Evolutionary conservation across 768 basidiomycete genomes (phyloP), one percentile per base, ranked within the genome.

Genomic region (Termitomyces sp.): DNA sequence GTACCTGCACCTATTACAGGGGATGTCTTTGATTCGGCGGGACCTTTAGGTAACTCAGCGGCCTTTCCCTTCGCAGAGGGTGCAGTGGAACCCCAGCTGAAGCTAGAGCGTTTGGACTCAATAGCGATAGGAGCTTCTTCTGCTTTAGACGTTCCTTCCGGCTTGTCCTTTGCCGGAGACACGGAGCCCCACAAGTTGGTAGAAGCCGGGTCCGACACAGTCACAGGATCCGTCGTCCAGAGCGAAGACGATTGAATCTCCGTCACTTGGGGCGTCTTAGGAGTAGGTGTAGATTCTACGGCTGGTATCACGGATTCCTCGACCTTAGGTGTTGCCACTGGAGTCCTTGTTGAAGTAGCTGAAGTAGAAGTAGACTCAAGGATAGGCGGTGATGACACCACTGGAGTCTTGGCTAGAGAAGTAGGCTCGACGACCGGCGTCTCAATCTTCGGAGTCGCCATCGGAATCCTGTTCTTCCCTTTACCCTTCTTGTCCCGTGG

Each of bases 241-340:
- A 85, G 85, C 5, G 83, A 74, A 0, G 82, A 76, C 25, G 68
- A 76, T 48, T 84, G 77, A 5, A 78, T 66, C 1, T 84, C 74
- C 1, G 68, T 78, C 25, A 84, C 74, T 56, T 49, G 32, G 10
- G 59, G 56, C 10, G 49, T 60, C 48, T 71, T 74, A 12, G 77
- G 61, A 14, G 58, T 52, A 34, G 56, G 32, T 8, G 50, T 69
- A 51, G 40, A 60, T 59, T 61, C 67, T 47, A 54, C 54, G 37
- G 60, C 59, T 60, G 61, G 63, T 32, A 40, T 32, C 10, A 49
- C 20, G 25, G 34, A 17, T 31, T 49, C 55, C 43, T 57, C 60
- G 5, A 57, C 38, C 55, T 61, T 61, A 14, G 60, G 56, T 9
- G 55, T 52, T 54, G 15, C 37, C 15, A 34, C 52, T 47, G 60